Percentiles rank a stretch among this genome's conserved stretches.
These are phyloP conservation scores for Ophiognomonia clavigignenti-juglandacearum DNA, from an alignment of 2,329 filamentous ascomycete genomes.

Conservation along the genomic window DNA sequence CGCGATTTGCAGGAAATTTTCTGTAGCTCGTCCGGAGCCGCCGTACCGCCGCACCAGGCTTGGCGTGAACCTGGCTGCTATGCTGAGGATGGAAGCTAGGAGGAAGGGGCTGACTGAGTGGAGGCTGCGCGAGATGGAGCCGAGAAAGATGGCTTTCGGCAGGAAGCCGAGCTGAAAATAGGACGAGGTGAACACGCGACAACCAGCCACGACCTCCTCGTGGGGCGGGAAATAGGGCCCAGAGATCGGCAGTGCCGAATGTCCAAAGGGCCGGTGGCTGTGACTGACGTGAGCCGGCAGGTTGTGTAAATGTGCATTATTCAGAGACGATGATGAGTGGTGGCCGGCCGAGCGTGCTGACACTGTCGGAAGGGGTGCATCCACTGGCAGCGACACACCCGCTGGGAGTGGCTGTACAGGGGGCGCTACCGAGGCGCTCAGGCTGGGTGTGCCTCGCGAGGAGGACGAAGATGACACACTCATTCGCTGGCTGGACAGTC, in stretches of 20 bases:
- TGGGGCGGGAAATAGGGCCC: slow-evolving; percentile 17
- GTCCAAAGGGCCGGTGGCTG: slow-evolving; percentile 5
- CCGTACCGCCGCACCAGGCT: slow-evolving; percentile 21
- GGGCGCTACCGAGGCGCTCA: slow-evolving; percentile 1
- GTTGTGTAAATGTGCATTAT: slow-evolving; percentile 3
- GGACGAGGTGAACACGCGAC: slow-evolving; percentile 23
- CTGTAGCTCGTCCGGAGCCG: slow-evolving; percentile 21
- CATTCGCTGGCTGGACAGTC: slow-evolving; percentile 8
- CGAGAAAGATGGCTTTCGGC: slow-evolving; percentile 27
- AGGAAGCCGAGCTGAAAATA: slow-evolving; percentile 30
- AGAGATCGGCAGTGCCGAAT: neutral
- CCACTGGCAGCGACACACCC: slow-evolving; percentile 7
- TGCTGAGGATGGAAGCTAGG: slow-evolving; percentile 24
- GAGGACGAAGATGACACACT: slow-evolving; percentile 13
- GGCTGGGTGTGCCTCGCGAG: slow-evolving; percentile 3
- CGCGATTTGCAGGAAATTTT: slow-evolving; percentile 23
- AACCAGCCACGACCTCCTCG: slow-evolving; percentile 25
- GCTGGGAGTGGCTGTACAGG: slow-evolving; percentile 9
- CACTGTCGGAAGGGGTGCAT: slow-evolving; percentile 5
- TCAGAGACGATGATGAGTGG: slow-evolving; percentile 1
- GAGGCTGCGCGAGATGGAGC: slow-evolving; percentile 18
- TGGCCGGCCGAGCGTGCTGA: neutral
- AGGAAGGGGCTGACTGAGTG: slow-evolving; percentile 25
- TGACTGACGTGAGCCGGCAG: neutral
- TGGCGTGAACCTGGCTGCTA: slow-evolving; percentile 28